Conservation (phyloP, 2,329 filamentous ascomycete genomes). For the Aaosphaeria arxii region DNA sequence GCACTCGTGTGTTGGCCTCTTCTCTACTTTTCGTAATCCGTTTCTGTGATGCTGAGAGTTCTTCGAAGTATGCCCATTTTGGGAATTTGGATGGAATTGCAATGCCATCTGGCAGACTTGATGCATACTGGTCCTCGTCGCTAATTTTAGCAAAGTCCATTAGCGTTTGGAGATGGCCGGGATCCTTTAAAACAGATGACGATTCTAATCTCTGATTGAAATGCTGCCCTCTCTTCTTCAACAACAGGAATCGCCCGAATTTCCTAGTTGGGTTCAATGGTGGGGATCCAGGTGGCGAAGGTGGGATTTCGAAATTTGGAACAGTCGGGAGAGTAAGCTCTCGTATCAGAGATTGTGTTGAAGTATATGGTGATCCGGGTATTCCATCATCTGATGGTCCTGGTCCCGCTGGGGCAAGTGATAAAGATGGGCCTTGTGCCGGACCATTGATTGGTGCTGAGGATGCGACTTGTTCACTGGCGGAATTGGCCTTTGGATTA, state of each 20-base stretch:
- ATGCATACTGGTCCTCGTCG: constrained; percentile 62
- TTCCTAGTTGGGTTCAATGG: constrained; percentile 56
- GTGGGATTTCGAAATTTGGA: constrained; percentile 71
- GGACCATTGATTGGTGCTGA: constrained; percentile 17
- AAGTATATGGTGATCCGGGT: constrained; percentile 63
- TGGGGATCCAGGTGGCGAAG: constrained; percentile 62
- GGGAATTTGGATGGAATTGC: constrained; percentile 41
- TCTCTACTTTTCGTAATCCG: constrained; percentile 30
- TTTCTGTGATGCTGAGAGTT: constrained; percentile 41
- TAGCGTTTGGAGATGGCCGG: constrained; percentile 68
- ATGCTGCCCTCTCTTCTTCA: constrained; percentile 75
- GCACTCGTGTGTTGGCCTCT: constrained; percentile 22
- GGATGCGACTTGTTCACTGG: background rate
- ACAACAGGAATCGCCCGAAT: constrained; percentile 68
- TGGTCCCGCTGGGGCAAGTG: constrained; percentile 11
- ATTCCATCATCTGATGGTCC: constrained; percentile 12
- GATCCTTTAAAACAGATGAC: constrained; percentile 68
- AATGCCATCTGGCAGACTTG: constrained; percentile 46
- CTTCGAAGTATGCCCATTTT: constrained; percentile 43
- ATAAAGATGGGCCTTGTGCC: constrained; percentile 9
- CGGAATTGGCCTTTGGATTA: background rate
- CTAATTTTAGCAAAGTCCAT: constrained; percentile 64
- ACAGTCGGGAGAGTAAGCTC: constrained; percentile 70
- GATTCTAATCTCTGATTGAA: constrained; percentile 73
- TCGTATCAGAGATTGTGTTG: constrained; percentile 62